Percentiles rank a stretch among this genome's conserved stretches.
phyloP scores from a whole-genome alignment of 352 stramenopile species.

The Phytophthora melonis region DNA sequence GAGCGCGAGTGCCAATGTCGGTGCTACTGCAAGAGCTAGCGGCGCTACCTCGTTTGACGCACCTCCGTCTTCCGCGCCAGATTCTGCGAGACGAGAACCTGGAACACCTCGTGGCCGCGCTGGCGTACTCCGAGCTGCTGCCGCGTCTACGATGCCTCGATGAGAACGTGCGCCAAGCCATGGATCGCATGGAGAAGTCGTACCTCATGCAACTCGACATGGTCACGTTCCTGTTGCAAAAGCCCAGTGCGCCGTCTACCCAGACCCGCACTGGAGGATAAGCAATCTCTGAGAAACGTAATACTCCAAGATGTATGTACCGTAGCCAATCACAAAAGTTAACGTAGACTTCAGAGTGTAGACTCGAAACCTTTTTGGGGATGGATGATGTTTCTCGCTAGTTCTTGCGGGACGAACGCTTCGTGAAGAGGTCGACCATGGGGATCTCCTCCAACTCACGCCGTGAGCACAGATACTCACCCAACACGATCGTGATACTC shows the following conservation, averaged over 20 bases:
- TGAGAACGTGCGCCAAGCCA: slow-evolving; percentile 59
- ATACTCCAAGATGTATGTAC: slow-evolving; percentile 8
- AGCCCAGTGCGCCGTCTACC: slow-evolving; percentile 12
- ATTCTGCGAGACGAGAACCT: slow-evolving; percentile 79
- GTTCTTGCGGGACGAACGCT: slow-evolving; percentile 61
- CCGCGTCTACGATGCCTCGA: slow-evolving; percentile 65
- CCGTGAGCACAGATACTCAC: slow-evolving; percentile 89
- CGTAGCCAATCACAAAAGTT: slow-evolving; percentile 11
- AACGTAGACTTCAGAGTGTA: slow-evolving; percentile 11
- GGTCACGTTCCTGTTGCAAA: slow-evolving; percentile 66
- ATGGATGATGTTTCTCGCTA: not conserved
- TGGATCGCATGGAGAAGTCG: slow-evolving; percentile 75
- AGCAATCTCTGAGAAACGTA: not conserved
- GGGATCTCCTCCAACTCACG: slow-evolving; percentile 90
- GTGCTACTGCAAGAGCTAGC: slow-evolving; percentile 69
- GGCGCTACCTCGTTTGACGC: slow-evolving; percentile 62
- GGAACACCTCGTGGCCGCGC: slow-evolving; percentile 74
- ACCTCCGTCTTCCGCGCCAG: slow-evolving; percentile 67
- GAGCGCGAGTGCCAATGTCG: slow-evolving; percentile 60
- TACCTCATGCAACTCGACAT: slow-evolving; percentile 80
- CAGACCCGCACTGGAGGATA: slow-evolving; percentile 8
- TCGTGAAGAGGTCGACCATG: slow-evolving; percentile 88
- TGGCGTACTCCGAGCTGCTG: slow-evolving; percentile 64
- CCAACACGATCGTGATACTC: slow-evolving; percentile 82
- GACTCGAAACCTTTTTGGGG: not conserved